These are phyloP conservation scores for Lachancea nothofagi DNA, from an alignment of 805 yeast genomes.

Conservation along the genomic window DNA sequence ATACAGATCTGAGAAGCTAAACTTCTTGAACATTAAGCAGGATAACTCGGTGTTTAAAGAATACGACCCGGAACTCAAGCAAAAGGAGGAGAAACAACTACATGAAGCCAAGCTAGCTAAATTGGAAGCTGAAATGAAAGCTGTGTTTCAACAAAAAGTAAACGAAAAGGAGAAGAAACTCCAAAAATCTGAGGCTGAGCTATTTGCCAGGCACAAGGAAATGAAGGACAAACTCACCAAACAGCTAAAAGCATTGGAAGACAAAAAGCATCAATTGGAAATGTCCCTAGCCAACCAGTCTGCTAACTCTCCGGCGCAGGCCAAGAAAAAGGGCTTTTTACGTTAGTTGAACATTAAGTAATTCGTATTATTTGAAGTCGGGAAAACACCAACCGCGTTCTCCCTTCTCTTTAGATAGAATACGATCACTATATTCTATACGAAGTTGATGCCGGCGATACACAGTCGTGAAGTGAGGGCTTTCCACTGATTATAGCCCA, in stretches of 20 bases:
- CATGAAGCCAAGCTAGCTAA: slow-evolving; percentile 92
- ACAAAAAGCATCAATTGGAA: slow-evolving; percentile 78
- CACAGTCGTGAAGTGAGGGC: too few relatives aligned
- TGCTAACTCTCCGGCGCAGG: slow-evolving; percentile 47
- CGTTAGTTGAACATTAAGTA: slow-evolving; percentile 38
- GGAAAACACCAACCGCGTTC: not conserved
- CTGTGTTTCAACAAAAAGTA: slow-evolving; percentile 93
- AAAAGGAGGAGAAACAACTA: slow-evolving; percentile 86
- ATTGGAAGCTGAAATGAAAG: slow-evolving; percentile 95
- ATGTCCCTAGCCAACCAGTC: slow-evolving; percentile 31
- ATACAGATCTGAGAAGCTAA: slow-evolving; percentile 80
- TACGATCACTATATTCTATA: too few relatives aligned
- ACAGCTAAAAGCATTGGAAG: slow-evolving; percentile 86
- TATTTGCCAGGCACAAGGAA: slow-evolving; percentile 91
- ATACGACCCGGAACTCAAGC: slow-evolving; percentile 86
- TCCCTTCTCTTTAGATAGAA: too few relatives aligned
- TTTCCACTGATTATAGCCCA: too few relatives aligned
- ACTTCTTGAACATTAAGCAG: slow-evolving; percentile 80
- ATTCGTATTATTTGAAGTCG: not conserved
- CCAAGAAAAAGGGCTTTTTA: slow-evolving; percentile 75
- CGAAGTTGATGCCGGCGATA: too few relatives aligned
- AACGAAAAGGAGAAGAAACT: slow-evolving; percentile 94
- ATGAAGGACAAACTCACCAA: slow-evolving; percentile 90
- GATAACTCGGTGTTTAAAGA: slow-evolving; percentile 91
- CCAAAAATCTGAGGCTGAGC: slow-evolving; percentile 93